Base-by-base conservation (phyloP, 129 eudicot genomes). In the Tagetes patula region DNA sequence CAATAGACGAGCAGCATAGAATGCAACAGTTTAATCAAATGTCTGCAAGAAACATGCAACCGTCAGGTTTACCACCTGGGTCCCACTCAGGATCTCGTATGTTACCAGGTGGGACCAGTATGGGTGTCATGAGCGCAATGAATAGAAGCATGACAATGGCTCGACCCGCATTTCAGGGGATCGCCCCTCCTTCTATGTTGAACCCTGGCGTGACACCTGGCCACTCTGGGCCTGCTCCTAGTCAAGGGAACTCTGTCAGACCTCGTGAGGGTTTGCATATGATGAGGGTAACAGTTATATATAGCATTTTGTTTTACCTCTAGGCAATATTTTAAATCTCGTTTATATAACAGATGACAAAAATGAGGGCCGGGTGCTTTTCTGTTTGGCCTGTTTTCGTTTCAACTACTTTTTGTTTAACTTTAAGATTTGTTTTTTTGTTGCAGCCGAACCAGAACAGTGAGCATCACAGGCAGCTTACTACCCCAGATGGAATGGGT, bases 1-100 rank as follows among this genome's bases (percentile, higher is more conserved):
- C 96, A 50, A 76, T 76, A 64, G 96, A 93, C 20, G 96, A 93
- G 30, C 96, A 90, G 65, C 96, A 87, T 67, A 81, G 96, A 78
- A 42, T 82, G 72, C 96, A 89, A 45, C 91, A 85, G 52, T 84
- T 84, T 64, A 87, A 83, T 75, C 88, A 87, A 56, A 77, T 90
- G 74, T 64, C 96, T 79, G 86, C 82, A 32, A 87, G 98, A 75
- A 94, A 88, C 75, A 71, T 81, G 56, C 87, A 85, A 61, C 92
- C 76, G 71, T 50, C 92, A 31, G 78, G 52, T 61, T 37, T 70
- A 39, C 78, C 93, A 65, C 81, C 96, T 67, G 93, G 91, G 67
- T 65, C 88, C 42, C 82, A 70, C 73, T 68, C 92, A 45, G 91
- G 86, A 77, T 73, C 70, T 65, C 95, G 96, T 53, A 60, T 86